Base-by-base conservation (phyloP, 2,329 filamentous ascomycete species). In the Pleoardoris graminearum region DNA sequence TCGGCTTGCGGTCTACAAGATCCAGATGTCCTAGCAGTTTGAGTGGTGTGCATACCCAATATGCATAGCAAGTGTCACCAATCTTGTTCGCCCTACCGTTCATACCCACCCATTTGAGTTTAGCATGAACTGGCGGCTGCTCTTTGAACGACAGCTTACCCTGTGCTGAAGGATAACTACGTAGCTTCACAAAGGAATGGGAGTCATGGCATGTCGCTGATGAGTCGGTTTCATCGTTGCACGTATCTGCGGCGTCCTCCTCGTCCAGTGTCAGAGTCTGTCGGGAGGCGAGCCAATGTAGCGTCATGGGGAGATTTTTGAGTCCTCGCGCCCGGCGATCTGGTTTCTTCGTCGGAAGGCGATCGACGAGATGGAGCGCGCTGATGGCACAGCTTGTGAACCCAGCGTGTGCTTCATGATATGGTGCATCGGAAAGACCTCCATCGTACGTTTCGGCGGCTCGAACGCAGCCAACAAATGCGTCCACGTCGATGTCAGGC, bases 21-120 rank as follows among this genome's bases (percentile, higher is more conserved):
- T 80, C 70, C 11, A 79, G 73, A 50, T 81, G 62, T 12, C 61
- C 65, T 12, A 74, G 62, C 3, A 69, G 54, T 42, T 63, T 58
- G 8, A 73, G 70, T 45, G 91, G 85, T 1, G 85, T 91, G 3
- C 82, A 81, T 0, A 90, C 90, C 94, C 94, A 99, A 80, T 93
- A 99, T 19, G 85, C 88, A 73, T 99, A 99, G 75, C 94, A 99
- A 0, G 94, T 97, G 74, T 99, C 94, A 8, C 90, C 89, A 42
- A 87, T 82, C 73, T 99, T 99, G 77, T 96, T 97, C 69, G 85
- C 86, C 44, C 94, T 85, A 22, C 94, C 94, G 66, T 95, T 96
- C 75, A 95, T 91, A 8, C 92, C 94, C 1, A 90, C 82, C 65
- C 81, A 82, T 8, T 76, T 73, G 33, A 80, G 56, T 2, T 78